Base-by-base conservation (phyloP, 2,329 filamentous ascomycete genomes). In the Colletotrichum cuscutae region DNA sequence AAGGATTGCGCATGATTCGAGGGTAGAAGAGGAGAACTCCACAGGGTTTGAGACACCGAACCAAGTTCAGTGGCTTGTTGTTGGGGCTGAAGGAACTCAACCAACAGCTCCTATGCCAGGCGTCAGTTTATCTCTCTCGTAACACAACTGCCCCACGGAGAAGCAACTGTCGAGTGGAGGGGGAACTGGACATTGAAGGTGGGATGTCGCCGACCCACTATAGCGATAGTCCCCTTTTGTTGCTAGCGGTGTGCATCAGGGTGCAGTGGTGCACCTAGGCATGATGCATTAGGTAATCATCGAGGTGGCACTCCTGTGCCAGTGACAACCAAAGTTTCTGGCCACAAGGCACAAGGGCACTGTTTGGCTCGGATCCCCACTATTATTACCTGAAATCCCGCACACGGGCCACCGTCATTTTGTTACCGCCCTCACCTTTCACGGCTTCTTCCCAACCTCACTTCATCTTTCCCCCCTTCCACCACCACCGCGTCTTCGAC, bases 381-480 rank as follows among this genome's bases (percentile, higher is more conserved):
- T 64, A 24, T 60, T 61, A 57, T 37, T 32, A 53, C 70, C 60
- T 73, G 49, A 61, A 73, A 73, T 61, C 35, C 67, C 71, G 60
- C 71, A 35, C 71, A 73, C 71, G 52, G 71, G 30, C 71, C 67
- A 70, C 66, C 61, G n/a, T 46, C 37, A 46, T 64, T 72, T 64
- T 49, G 42, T 49, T 49, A 49, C 42, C 19, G 42, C 56, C 59
- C 59, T 66, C 54, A 56, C 71, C 59, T 65, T 70, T 65, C 26
- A 26, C 71, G 30, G 35, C 64, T 70, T 42, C 53, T 53, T 58
- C 68, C 68, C 63, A 72, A 64, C 63, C 68, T 68, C 62, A 56
- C 63, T 24, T 49, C 22, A 15, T 59, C 53, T 53, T 24, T 46
- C 32, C 46, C 37, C 37, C 22, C 53, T 63, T 35, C 42, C 32